Base-by-base conservation (phyloP, 306 rosid genomes). In the Fragaria iinumae region DNA sequence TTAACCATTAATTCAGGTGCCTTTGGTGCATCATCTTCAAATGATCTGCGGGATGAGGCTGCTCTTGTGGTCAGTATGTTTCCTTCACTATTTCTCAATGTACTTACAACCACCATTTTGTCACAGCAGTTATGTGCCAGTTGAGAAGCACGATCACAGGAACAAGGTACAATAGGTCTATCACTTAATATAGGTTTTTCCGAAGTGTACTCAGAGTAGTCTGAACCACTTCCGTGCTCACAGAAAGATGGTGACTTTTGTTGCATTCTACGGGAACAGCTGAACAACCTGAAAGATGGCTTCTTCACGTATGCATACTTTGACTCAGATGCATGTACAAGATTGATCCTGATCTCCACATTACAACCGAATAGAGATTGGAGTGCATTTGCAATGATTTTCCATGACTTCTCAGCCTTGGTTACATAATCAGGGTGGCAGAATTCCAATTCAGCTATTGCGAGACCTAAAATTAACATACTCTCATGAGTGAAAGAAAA, bases 331-430 rank as follows among this genome's bases (percentile, higher is more conserved):
- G 76, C 72, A 64, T 67, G 81, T 56, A 76, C 84, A 72, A 80
- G 85, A 69, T 84, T 89, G 84, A 93, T 85, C 84, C 95, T 91
- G 53, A 93, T 73, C 84, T 91, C 98, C 52, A 93, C 79, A 72
- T 89, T 91, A 72, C 96, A 88, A 68, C 90, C 90, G 50, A 88
- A 77, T 38, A 89, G 60, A 47, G 82, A 71, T 77, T 88, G 96
- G 71, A 93, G 85, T 44, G 81, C 88, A 56, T 84, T 88, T 34
- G 95, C 94, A 4, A 93, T 93, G 87, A 76, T 60, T 84, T 88
- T 91, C 98, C 93, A 89, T 18, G 95, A 89, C 81, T 89, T 89
- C 86, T 91, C 95, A 13, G 96, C 98, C 84, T 80, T 89, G 8
- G 86, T 81, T 60, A 83, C 86, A 44, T 83, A 78, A 49, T 79